Evolutionary conservation across 139 green algal species (phyloP).

Genomic region (Micractinium sp.): DNA sequence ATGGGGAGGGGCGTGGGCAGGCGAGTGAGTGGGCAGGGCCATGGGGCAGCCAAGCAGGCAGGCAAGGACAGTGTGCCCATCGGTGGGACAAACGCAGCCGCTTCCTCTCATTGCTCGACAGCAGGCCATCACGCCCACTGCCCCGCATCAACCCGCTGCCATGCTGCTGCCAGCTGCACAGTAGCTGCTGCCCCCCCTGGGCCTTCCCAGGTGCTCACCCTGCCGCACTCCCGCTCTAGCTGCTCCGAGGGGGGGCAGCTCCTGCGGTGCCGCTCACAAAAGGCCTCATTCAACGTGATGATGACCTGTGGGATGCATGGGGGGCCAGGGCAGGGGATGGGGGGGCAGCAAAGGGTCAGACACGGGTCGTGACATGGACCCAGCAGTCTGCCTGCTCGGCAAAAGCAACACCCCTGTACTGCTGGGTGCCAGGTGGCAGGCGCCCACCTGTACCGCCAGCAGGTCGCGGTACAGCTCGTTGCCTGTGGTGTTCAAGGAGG

Average conservation of each 20-base stretch:
- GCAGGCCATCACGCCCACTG: too few species aligned
- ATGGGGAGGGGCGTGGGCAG: neutral
- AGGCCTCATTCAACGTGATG: constrained; percentile 76
- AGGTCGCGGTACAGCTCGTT: constrained; percentile 66
- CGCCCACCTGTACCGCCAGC: constrained; percentile 48
- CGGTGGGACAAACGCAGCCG: too few species aligned
- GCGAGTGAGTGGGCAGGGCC: neutral
- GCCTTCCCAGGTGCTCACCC: constrained; percentile 25
- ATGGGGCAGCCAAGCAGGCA: too few species aligned
- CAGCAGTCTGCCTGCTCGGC: too few species aligned
- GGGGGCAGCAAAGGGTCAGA: neutral
- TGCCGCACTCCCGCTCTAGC: constrained; percentile 66
- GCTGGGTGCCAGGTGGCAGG: neutral
- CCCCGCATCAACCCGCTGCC: too few species aligned
- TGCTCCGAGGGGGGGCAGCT: constrained; percentile 69
- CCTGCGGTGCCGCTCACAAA: constrained; percentile 78
- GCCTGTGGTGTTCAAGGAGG: constrained; percentile 30
- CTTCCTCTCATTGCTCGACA: too few species aligned
- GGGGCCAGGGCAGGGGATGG: too few species aligned
- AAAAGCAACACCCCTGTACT: neutral
- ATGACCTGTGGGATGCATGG: too few species aligned
- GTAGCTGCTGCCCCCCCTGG: too few species aligned
- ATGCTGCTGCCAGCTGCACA: too few species aligned
- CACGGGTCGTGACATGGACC: too few species aligned
- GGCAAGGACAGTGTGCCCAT: too few species aligned